Evolutionary conservation across 352 stramenopile genomes (phyloP), one percentile per base, ranked within the genome.

Genomic region (Phytophthora uliginosa): DNA sequence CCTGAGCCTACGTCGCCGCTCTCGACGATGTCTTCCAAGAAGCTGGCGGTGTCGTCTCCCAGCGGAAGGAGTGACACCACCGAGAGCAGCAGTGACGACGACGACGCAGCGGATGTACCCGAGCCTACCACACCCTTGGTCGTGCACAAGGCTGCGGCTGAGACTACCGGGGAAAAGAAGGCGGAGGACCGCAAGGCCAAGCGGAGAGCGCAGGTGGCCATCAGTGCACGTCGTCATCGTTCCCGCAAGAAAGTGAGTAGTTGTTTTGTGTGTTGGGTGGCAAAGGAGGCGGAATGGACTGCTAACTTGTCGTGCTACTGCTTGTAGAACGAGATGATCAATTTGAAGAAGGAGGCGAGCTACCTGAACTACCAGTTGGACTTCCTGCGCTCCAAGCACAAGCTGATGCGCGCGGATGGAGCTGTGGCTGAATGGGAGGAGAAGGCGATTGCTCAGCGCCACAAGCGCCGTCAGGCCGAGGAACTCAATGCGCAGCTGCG

Each of bases 401-500:
- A 90, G 33, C 34, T 66, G 45, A 68, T 82, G 69, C 81, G 84
- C 26, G 57, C 76, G 8, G 79, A 88, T 33, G 82, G 78, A 9
- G 63, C 63, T 55, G 62, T 90, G n/a, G 79, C 83, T 1, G 81
- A 86, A 54, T 89, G 72, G 73, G 77, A 92, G 58, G 84, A 92
- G 72, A 76, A 74, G 24, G 84, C 84, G 12, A 83, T 90, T 50
- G 77, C 77, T 13, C 79, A 89, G 56, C 84, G 84, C 22, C 81
- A 84, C 68, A 89, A 88, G 69, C 84, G 83, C 63, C 75, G 77
- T 31, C 83, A 92, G 42, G 71, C 74, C 2, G 84, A 92, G 63
- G 79, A 88, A 28, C 51, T 78, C 20, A 92, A 90, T 48, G 66
- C 76, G 6, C 75, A 78, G 22, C 66, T 92, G 57, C 85, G 85